Evolutionary conservation across 2,329 filamentous ascomycete genomes (phyloP), one percentile per base, ranked within the genome.

Genomic region (Mariannaea elegans): DNA sequence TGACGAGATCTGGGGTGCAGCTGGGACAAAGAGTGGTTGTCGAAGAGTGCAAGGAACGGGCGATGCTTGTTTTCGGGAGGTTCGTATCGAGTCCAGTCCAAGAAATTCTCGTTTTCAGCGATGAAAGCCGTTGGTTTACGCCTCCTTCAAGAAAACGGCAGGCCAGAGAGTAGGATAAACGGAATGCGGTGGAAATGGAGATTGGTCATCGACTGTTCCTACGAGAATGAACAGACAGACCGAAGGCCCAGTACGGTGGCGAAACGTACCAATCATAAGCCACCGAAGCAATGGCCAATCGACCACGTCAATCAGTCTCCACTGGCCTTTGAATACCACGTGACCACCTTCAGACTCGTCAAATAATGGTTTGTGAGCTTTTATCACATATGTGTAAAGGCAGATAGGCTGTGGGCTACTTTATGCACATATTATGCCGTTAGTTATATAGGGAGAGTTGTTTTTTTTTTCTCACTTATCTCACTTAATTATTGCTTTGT

Each of bases 1-100:
- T 84, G 60, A 48, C 74, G 69, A 49, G 63, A 57, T 69, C 39
- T 34, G 36, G 42, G 51, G 19, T 23, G 34, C 39, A 27, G 39
- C 31, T 16, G 24, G 61, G 41, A 16, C 16, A 23, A 59, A 45
- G 44, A 44, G 12, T 44, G 42, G 55, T 36, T 31, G 58, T 52
- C 48, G 56, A 52, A 34, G 44, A 18, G 29, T 58, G 36, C 45
- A 53, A 41, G 38, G 55, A 31, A 41, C 27, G 36, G 34, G 14
- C 9, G 44, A 48, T 47, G 55, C 51, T 39, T 41, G 24, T 32
- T 32, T 42, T 16, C 44, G 18, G 29, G 29, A 29, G 24, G 24
- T 38, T 42, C 6, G 34, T 27, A 36, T 38, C 29, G 18, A 24
- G 31, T n/a, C 21, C 21, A 14, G 24, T 31, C 36, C 14, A n/a